Base-by-base conservation (phyloP, 2,329 filamentous ascomycete species). In the Periconia macrospinosa region DNA sequence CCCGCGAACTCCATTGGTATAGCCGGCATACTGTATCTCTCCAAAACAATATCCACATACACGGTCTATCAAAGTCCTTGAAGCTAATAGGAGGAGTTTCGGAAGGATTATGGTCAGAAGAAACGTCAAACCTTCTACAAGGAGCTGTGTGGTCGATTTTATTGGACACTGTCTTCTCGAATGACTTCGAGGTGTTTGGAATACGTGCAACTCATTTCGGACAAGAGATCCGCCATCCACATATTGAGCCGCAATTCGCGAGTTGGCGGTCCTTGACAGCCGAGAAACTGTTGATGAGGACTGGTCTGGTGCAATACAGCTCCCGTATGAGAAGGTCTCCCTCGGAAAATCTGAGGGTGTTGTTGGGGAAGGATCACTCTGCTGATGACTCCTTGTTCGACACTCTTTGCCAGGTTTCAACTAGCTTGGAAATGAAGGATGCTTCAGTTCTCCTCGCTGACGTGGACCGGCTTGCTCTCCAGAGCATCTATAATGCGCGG, bases 181-280 rank as follows among this genome's bases (percentile, higher is more conserved):
- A 49, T 17, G 33, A 43, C 3, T 49, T 53, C 19, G 40, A 37
- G 40, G 50, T 53, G 11, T 53, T 53, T 40, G 50, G 50, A 6
- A 17, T 27, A 27, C 20, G 50, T 2, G 50, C 45, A n/a, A 19
- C 5, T 3, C 8, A 47, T 30, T 20, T 47, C 6, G 49, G 42
- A 42, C 17, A 30, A 13, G 49, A 52, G 35, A 47, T 44, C 23
- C 10, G 15, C 6, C 3, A 14, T 18, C 20, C 43, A 14, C 20
- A 42, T 30, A 10, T 47, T 3, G 15, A 30, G 35, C 23, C 15
- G 27, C 30, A 18, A 27, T 40, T 27, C 30, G 5, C 7, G 18
- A 30, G 23, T 18, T 51, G 49, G 49, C 43, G 33, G 7, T 23
- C 11, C 7, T 33, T 47, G n/a, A 52, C 49, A 8, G 49, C 43